Evolutionary conservation across 805 yeast species (phyloP), one percentile per base, ranked within the genome.

Genomic region (Debaryomyces castellii): DNA sequence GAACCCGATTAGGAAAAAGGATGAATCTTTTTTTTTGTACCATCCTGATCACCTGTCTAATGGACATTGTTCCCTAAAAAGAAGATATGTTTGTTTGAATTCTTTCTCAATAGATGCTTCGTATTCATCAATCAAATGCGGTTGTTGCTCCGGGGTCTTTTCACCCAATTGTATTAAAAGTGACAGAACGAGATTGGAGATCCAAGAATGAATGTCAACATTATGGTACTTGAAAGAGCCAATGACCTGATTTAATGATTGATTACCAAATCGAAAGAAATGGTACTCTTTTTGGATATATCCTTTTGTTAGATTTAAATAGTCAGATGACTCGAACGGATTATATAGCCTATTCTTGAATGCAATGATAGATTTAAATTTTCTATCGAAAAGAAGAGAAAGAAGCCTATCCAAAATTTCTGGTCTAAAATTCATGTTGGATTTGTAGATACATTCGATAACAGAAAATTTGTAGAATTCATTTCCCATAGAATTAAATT

Each of bases 191-290:
- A 55, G 18, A 12, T 28, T 27, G 8, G 45, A 32, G 17, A 57
- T 44, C 57, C 60, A 58, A 14, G 12, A 16, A 14, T 30, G 34
- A 12, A 32, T 35, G 22, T 53, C 54, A 17, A 50, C 48, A n/a
- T 24, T 24, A 9, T 43, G 39, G 18, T 22, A 46, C 9, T 41
- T 36, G n/a, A 59, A 40, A 11, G 51, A 47, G 2, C 59, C 63
- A 27, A 57, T 34, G 43, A 50, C 57, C 44, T 60, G 65, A 35
- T 46, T 51, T 44, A 58, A 60, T 7, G 51, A 32, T 40, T 54
- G 59, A 27, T 46, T 35, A 36, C 47, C 39, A 39, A 51, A 51
- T 12, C 50, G 39, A 23, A 55, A 23, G 22, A 41, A 30, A 35
- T 27, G 43, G 35, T 34, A 50, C 32, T 39, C 48, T 40, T 49